phyloP scores from a whole-genome alignment of 352 stramenopile species.

The Salisapilia sapeloensis region DNA sequence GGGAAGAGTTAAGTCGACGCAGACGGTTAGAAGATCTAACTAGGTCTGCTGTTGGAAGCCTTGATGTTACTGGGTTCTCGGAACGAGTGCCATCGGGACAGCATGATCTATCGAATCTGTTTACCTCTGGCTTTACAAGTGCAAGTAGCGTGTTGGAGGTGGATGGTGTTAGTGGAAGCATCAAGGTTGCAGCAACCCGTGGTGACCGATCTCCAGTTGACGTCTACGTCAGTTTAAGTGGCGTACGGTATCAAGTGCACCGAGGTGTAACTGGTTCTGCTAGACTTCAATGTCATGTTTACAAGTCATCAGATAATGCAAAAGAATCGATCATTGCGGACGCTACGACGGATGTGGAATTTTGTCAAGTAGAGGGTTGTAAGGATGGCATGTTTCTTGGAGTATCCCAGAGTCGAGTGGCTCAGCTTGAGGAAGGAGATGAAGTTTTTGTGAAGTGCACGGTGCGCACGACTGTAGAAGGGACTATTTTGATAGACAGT shows the following conservation, averaged over 20 bases:
- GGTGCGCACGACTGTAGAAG: slow-evolving; percentile 4
- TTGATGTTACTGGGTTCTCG: too few species aligned
- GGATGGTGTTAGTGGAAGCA: too few species aligned
- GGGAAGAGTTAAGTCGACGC: slow-evolving; percentile 6
- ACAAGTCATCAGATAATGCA: slow-evolving; percentile 1
- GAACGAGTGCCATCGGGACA: too few species aligned
- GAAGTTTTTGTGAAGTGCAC: slow-evolving; percentile 18
- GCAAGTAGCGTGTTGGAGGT: too few species aligned
- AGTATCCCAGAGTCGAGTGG: slow-evolving; percentile 16
- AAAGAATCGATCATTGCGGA: slow-evolving; percentile 14
- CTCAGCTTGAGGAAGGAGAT: slow-evolving; percentile 11
- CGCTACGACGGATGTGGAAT: slow-evolving; percentile 14
- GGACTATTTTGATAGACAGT: slow-evolving; percentile 15
- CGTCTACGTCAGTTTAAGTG: too few species aligned
- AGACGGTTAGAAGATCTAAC: slow-evolving; percentile 1
- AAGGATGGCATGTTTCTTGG: slow-evolving; percentile 26
- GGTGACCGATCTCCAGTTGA: too few species aligned
- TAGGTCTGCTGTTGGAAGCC: neutral
- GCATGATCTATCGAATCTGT: too few species aligned
- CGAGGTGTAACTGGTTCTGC: too few species aligned
- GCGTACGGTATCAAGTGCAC: too few species aligned
- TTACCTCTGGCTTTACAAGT: too few species aligned
- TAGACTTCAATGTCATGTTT: slow-evolving; percentile 5
- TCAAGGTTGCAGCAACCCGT: too few species aligned
- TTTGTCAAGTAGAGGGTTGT: slow-evolving; percentile 14